A percentile compares a stretch with the other conserved stretches of the same genome.
phyloP scores from a whole-genome alignment of 148 eudicot species.

The Beta vulgaris region DNA sequence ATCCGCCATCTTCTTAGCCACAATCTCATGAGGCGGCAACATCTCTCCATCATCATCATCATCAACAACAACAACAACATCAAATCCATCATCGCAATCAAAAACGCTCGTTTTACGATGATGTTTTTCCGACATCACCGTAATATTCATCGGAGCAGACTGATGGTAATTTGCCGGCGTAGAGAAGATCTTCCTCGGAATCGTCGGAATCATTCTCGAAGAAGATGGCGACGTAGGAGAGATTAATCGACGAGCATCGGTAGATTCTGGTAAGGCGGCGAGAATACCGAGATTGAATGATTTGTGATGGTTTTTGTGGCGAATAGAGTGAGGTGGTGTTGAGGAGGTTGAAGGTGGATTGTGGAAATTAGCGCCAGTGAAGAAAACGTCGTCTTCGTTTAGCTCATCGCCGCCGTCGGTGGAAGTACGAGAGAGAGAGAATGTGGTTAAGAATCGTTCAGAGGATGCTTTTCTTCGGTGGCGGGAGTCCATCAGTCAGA shows the following conservation, averaged over 20 bases:
- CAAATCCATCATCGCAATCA: conserved; percentile 19
- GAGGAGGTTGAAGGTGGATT: conserved; percentile 13
- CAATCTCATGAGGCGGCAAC: conserved; percentile 60
- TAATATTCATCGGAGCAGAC: conserved; percentile 50
- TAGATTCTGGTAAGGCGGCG: conserved; percentile 36
- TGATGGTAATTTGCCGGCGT: conserved; percentile 29
- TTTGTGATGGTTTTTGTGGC: background rate
- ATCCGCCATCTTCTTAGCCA: conserved; percentile 32
- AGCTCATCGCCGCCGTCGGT: conserved; percentile 35
- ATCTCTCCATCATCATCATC: conserved; percentile 37
- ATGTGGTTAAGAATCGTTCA: conserved; percentile 30
- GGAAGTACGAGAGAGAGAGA: conserved; percentile 14
- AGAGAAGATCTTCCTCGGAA: conserved; percentile 21
- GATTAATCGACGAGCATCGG: background rate
- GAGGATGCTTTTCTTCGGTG: conserved; percentile 26
- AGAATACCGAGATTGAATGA: conserved; percentile 41
- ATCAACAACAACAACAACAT: conserved; percentile 15
- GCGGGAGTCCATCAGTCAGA: conserved; percentile 18
- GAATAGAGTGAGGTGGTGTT: background rate
- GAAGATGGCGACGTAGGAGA: conserved; percentile 5
- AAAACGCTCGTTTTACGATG: conserved; percentile 23
- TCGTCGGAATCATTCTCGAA: conserved; percentile 15
- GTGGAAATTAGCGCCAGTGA: conserved; percentile 26
- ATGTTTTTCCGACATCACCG: conserved; percentile 23
- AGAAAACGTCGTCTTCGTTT: conserved; percentile 45